These are phyloP conservation scores for Tolypocladium ovalisporum DNA, from an alignment of 2,329 filamentous ascomycete genomes.

Conservation along the genomic window DNA sequence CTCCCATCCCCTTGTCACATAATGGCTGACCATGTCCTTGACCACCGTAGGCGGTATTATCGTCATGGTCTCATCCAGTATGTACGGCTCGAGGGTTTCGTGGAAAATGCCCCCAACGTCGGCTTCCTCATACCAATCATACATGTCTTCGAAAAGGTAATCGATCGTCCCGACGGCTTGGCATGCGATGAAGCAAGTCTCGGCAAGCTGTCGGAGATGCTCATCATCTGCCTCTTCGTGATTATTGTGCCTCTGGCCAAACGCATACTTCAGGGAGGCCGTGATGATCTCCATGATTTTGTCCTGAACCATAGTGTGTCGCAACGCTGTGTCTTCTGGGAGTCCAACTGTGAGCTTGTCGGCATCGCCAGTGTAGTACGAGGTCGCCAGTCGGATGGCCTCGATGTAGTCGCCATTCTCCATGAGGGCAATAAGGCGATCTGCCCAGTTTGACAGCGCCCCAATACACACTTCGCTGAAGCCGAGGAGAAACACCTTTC, in stretches of 20 bases:
- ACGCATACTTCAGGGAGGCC: conserved; percentile 82
- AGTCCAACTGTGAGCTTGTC: conserved; percentile 91
- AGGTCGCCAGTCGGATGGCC: conserved; percentile 80
- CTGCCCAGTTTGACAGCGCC: conserved; percentile 92
- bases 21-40: conserved; percentile 77
- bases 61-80: conserved; percentile 66
- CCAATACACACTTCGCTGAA: conserved; percentile 89
- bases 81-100: conserved; percentile 78
- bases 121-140: conserved; percentile 77
- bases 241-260: conserved; percentile 51
- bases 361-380: conserved; percentile 83
- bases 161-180: conserved; percentile 66
- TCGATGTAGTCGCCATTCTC: conserved; percentile 92
- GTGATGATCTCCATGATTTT: conserved; percentile 89
- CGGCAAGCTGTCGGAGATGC: conserved; percentile 66
- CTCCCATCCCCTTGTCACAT: conserved; percentile 64
- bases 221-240: conserved; percentile 34
- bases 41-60: conserved; percentile 72
- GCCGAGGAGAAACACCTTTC: conserved; percentile 82
- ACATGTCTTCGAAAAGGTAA: conserved; percentile 85
- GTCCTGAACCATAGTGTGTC: conserved; percentile 75
- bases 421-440: conserved; percentile 86
- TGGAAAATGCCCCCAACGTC: conserved; percentile 67
- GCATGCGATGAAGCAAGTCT: conserved; percentile 76
- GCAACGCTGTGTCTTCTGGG: conserved; percentile 66